A percentile compares a stretch with the other conserved stretches of the same genome.
Evolutionary conservation across 1,284 basidiomycete species (phyloP).

Genomic region (Ceratobasidium sp.): DNA sequence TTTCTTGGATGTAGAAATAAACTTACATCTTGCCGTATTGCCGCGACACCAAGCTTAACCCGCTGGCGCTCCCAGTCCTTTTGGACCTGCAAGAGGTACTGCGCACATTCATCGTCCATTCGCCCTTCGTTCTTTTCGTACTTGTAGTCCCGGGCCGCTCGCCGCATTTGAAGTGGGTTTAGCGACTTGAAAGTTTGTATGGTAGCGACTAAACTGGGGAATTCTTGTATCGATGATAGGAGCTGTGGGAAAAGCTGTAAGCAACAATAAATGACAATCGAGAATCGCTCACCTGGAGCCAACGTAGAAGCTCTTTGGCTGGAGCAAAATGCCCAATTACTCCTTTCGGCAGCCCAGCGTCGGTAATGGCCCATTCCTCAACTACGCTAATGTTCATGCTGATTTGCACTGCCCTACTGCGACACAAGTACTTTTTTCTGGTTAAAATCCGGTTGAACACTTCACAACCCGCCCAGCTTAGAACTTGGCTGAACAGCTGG

Average conservation of each 20-base stretch:
- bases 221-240: conserved; percentile 84
- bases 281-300: conserved; percentile 73
- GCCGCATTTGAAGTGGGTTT: conserved; percentile 95
- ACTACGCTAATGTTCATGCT: conserved; percentile 84
- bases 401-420: conserved; percentile 90
- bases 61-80: conserved; percentile 94
- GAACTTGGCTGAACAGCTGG: conserved; percentile 94
- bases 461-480: conserved; percentile 92
- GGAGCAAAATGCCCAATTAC: conserved; percentile 84
- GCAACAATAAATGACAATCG: conserved; percentile 36
- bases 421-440: conserved; percentile 91
- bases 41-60: conserved; percentile 81
- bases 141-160: conserved; percentile 91
- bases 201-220: conserved; percentile 86
- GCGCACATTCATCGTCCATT: conserved; percentile 93
- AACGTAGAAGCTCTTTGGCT: conserved; percentile 83
- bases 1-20: background rate
- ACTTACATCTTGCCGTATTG: conserved; percentile 75
- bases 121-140: conserved; percentile 91
- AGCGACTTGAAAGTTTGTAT: conserved; percentile 86
- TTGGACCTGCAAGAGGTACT: conserved; percentile 92
- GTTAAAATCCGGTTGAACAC: conserved; percentile 93
- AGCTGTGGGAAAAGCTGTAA: conserved; percentile 60
- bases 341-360: conserved; percentile 79
- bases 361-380: conserved; percentile 87